These are phyloP conservation scores for Picea sitchensis DNA, from an alignment of 75 land plant species.

Conservation along the genomic window DNA sequence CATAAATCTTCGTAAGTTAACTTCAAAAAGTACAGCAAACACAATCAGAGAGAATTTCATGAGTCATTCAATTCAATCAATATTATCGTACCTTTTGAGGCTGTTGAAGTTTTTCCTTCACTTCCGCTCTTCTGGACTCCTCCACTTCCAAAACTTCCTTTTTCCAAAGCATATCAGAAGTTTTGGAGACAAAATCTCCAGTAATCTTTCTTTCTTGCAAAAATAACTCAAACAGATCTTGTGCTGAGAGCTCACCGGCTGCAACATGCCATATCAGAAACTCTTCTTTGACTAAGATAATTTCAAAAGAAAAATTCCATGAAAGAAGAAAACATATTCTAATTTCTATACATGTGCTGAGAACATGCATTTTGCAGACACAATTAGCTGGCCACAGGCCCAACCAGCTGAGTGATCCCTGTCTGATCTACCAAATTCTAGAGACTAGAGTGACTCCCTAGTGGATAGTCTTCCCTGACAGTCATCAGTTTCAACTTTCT, in stretches of 20 bases:
- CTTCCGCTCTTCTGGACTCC: slow-evolving; percentile 1
- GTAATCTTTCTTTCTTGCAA: slow-evolving; percentile 40
- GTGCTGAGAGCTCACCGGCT: slow-evolving; percentile 36
- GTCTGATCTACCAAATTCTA: no score
- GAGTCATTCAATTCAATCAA: background rate
- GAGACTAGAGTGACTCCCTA: no score
- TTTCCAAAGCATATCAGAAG: slow-evolving; percentile 58
- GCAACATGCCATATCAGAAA: slow-evolving; percentile 6
- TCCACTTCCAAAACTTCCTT: slow-evolving; percentile 24
- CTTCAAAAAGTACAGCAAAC: background rate
- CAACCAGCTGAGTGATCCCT: no score
- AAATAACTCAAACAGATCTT: slow-evolving; percentile 52
- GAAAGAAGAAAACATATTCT: no score
- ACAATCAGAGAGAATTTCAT: background rate
- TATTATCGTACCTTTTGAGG: slow-evolving; percentile 27
- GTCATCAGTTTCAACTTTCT: no score
- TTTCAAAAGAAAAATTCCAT: no score
- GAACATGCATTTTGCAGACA: no score
- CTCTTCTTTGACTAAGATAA: no score
- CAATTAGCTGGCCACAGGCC: no score
- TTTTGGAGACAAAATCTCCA: slow-evolving; percentile 71
- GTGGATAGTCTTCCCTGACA: no score
- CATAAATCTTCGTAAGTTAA: background rate
- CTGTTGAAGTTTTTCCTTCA: slow-evolving; percentile 15
- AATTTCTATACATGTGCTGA: no score